phyloP scores from a whole-genome alignment of 129 eudicot species.

The Sambucus nigra region DNA sequence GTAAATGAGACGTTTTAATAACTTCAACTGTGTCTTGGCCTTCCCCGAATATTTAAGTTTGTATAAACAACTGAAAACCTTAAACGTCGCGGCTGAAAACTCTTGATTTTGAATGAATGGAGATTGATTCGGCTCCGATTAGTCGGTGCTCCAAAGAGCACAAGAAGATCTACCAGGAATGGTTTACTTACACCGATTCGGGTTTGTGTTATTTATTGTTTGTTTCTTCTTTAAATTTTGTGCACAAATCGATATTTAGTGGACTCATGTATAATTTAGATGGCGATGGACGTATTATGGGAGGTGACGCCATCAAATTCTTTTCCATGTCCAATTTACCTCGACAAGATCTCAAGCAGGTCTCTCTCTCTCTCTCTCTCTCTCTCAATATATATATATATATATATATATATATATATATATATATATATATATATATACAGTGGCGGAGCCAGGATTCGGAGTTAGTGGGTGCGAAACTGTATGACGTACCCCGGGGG shows the following conservation, averaged over 20 bases:
- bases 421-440: too few relatives aligned
- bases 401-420: neutral
- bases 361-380: slow-evolving; percentile 5
- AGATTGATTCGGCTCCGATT: slow-evolving; percentile 62
- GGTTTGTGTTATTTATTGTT: slow-evolving; percentile 22
- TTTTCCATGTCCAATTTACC: slow-evolving; percentile 68
- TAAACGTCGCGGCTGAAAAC: neutral
- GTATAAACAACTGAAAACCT: slow-evolving; percentile 1
- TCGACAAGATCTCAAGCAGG: slow-evolving; percentile 84
- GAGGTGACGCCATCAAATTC: slow-evolving; percentile 69
- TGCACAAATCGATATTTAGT: neutral
- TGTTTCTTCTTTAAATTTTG: neutral
- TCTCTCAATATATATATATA: too few relatives aligned
- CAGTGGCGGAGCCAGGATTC: too few relatives aligned
- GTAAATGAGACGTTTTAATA: too few relatives aligned
- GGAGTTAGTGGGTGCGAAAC: too few relatives aligned
- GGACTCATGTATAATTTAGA: slow-evolving; percentile 28
- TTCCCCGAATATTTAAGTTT: neutral
- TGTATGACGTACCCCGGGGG: too few relatives aligned
- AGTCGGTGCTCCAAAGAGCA: slow-evolving; percentile 75
- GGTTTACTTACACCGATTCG: slow-evolving; percentile 76
- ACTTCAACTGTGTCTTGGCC: neutral
- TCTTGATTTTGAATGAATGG: slow-evolving; percentile 32
- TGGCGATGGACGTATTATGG: slow-evolving; percentile 83
- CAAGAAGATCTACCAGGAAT: slow-evolving; percentile 62